Evolutionary conservation across 2,329 filamentous ascomycete species (phyloP).

Genomic region (Stagonosporopsis chrysanthemi): DNA sequence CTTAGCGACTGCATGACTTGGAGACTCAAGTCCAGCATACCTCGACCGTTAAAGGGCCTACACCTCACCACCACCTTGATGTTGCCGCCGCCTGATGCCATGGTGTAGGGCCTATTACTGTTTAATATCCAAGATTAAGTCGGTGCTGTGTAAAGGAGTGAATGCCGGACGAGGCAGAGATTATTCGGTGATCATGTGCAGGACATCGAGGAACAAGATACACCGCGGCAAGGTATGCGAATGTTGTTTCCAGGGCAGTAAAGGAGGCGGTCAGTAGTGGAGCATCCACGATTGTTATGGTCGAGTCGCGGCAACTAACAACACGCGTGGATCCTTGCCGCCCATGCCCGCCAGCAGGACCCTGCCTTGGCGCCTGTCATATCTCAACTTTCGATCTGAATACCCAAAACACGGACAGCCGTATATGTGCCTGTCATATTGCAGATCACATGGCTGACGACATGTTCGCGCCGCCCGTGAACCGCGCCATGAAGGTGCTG

Average conservation of each 20-base stretch:
- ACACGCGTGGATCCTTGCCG: conserved; percentile 40
- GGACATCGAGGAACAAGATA: conserved; percentile 29
- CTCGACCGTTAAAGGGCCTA: conserved; percentile 94
- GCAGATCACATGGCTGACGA: conserved; percentile 37
- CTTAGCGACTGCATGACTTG: conserved; percentile 21
- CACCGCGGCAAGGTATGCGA: background rate
- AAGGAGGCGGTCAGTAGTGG: conserved; percentile 35
- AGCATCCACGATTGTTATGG: conserved; percentile 27
- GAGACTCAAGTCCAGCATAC: conserved; percentile 56
- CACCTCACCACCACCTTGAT: conserved; percentile 99
- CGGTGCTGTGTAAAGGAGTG: conserved; percentile 22
- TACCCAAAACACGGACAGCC: background rate
- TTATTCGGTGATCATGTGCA: conserved; percentile 33
- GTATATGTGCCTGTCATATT: conserved; percentile 2
- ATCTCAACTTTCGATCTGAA: background rate
- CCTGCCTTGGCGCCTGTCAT: conserved; percentile 27
- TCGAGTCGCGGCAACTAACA: conserved; percentile 36
- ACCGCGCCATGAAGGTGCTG: conserved; percentile 79
- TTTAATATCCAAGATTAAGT: conserved; percentile 9
- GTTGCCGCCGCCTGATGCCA: conserved; percentile 85
- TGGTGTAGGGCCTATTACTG: conserved; percentile 41
- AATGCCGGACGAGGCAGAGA: conserved; percentile 20
- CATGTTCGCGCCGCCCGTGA: conserved; percentile 81
- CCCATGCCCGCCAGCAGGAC: conserved; percentile 19
- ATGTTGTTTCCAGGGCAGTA: conserved; percentile 12